Base-by-base conservation (phyloP, 345 rosid genomes). In the Citrus mangshanensis region DNA sequence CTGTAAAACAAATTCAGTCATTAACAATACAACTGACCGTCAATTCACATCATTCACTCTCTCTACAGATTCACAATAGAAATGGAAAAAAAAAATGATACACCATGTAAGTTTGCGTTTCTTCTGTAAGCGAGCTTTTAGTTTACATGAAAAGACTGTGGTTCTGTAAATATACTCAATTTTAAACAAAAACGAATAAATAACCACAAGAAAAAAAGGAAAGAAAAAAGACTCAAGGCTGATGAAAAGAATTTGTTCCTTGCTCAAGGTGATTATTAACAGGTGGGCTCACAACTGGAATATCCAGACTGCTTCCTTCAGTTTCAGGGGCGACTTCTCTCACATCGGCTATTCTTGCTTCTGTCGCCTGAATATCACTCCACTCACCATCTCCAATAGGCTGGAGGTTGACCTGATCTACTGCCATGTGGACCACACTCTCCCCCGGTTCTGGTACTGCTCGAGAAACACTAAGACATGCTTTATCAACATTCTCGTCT, bases 311-410 rank as follows among this genome's bases (percentile, higher is more conserved):
- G 86, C 85, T 87, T 60, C 89, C 83, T 77, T 83, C 96, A n/a
- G 87, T 86, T 86, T 85, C 90, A 1, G 91, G 75, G 24, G 90
- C 84, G 70, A 91, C 81, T 86, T 92, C 98, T 84, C 97, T 83
- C 60, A 96, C 99, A 75, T 94, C 93, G 4, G 95, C 85, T 73
- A 92, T 87, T 72, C 89, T 87, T 30, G 94, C 84, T 71, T 91
- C 99, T 7, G 98, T 92, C 79, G 99, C 94, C 85, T 88, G 97
- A 82, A 96, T 92, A 82, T 93, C 97, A 59, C 87, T 93, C 99
- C 98, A 91, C 75, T 90, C 91, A 64, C 88, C 86, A 25, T 94
- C 97, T 63, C 84, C 91, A 60, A 88, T 85, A 12, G 93, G 89
- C 80, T 67, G 91, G 81, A 79, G 81, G 79, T 85, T 89, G 12